phyloP scores from a whole-genome alignment of 1,284 basidiomycete genomes.

The Sanghuangporus sanghuang region DNA sequence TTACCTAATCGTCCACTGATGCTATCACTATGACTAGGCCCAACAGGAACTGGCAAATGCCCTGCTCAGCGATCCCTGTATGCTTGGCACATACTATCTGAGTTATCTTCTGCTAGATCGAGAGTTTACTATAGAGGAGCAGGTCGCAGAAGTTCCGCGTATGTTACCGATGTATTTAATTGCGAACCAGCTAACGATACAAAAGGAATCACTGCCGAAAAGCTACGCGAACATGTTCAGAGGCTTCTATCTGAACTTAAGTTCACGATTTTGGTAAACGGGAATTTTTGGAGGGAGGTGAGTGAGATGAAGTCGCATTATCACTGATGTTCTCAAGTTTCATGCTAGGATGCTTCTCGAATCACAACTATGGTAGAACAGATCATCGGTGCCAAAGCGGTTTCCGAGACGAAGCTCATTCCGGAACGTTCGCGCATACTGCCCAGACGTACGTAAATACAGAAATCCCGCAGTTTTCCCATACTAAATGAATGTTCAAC shows the following conservation, averaged over 20 bases:
- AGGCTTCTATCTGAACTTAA: slow-evolving; percentile 66
- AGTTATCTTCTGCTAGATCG: slow-evolving; percentile 66
- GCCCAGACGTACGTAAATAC: slow-evolving; percentile 47
- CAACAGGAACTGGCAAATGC: slow-evolving; percentile 83
- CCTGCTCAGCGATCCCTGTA: slow-evolving; percentile 79
- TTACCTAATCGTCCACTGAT: slow-evolving; percentile 7
- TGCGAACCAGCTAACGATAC: not conserved
- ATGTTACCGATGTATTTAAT: slow-evolving; percentile 27
- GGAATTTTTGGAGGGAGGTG: slow-evolving; percentile 82
- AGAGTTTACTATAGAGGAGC: slow-evolving; percentile 80
- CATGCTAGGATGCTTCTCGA: slow-evolving; percentile 61
- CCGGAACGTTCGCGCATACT: slow-evolving; percentile 63
- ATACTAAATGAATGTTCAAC: slow-evolving; percentile 18
- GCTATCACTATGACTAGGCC: slow-evolving; percentile 35
- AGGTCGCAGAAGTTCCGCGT: slow-evolving; percentile 73
- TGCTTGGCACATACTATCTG: slow-evolving; percentile 75
- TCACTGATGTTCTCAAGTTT: not conserved
- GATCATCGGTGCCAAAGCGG: slow-evolving; percentile 54
- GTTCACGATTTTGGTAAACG: slow-evolving; percentile 76
- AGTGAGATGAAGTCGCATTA: slow-evolving; percentile 23
- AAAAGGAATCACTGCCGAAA: slow-evolving; percentile 63
- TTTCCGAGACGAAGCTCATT: slow-evolving; percentile 49
- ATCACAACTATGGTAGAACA: slow-evolving; percentile 72
- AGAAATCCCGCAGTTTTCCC: slow-evolving; percentile 14
- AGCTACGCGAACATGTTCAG: slow-evolving; percentile 64